Evolutionary conservation across 257 asterid genomes (phyloP).

Genomic region (Nicotiana undulata): DNA sequence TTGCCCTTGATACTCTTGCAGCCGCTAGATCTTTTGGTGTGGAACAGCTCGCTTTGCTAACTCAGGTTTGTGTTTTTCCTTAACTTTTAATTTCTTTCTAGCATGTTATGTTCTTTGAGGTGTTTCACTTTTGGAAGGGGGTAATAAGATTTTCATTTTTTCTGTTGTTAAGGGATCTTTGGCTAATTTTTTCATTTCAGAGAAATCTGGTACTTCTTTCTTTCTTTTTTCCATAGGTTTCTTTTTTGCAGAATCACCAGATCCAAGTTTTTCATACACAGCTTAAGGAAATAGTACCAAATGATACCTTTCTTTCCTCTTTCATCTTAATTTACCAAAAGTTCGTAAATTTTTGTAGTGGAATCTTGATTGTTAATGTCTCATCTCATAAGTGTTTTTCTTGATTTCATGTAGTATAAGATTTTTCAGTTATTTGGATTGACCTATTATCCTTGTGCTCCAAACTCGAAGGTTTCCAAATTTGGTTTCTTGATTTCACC

Average conservation of each 20-base stretch:
- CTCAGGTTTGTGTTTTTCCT: slow-evolving; percentile 45
- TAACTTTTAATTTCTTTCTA: neutral
- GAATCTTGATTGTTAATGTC: neutral
- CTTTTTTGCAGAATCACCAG: slow-evolving; percentile 11
- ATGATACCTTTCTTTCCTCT: neutral
- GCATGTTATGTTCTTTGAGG: neutral
- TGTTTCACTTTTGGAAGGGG: neutral
- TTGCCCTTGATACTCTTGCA: slow-evolving; percentile 79
- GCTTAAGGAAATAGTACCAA: neutral
- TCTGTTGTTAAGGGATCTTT: slow-evolving; percentile 5
- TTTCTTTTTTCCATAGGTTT: slow-evolving; percentile 15
- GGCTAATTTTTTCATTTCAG: neutral
- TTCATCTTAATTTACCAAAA: neutral
- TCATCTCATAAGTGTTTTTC: neutral
- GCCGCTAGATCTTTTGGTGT: slow-evolving; percentile 98
- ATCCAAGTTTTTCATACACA: neutral
- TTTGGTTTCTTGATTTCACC: slow-evolving; percentile 24
- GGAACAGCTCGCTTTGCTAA: slow-evolving; percentile 84
- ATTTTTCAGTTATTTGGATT: slow-evolving; percentile 22
- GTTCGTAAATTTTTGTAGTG: neutral
- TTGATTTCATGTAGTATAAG: slow-evolving; percentile 7
- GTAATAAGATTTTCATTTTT: neutral
- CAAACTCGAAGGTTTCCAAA: slow-evolving; percentile 32
- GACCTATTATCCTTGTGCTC: slow-evolving; percentile 22
- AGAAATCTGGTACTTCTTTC: slow-evolving; percentile 18